These are phyloP conservation scores for Suillus ampliporus DNA, from an alignment of 768 basidiomycete species.

Conservation along the genomic window DNA sequence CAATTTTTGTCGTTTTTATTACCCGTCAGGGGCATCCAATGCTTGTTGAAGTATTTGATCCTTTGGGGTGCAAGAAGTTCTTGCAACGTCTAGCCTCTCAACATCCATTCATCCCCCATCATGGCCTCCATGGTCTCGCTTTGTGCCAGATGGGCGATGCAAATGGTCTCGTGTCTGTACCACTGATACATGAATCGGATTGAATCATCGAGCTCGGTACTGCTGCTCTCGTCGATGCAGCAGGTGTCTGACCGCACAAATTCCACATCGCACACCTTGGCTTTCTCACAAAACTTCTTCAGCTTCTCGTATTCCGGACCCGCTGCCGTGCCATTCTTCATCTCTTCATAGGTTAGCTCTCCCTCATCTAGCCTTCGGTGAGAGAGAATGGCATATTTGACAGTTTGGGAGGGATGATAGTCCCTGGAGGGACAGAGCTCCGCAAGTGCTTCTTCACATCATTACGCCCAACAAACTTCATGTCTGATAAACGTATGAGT, in stretches of 20 bases:
- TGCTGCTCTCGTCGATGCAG: conserved; percentile 34
- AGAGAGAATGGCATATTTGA: conserved; percentile 11
- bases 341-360: conserved; percentile 4
- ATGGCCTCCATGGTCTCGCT: conserved; percentile 23
- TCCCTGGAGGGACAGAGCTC: not conserved
- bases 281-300: conserved; percentile 26
- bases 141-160: conserved; percentile 30
- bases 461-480: not conserved
- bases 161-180: conserved; percentile 36
- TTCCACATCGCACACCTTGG: conserved; percentile 22
- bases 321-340: not conserved
- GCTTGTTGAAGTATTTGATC: conserved; percentile 31
- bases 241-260: conserved; percentile 38
- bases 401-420: not conserved
- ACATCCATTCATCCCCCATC: conserved; percentile 31
- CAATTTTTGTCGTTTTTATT: conserved; percentile 20
- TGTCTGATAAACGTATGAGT: not conserved
- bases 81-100: conserved; percentile 21
- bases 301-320: conserved; percentile 23
- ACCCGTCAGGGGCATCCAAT: conserved; percentile 25
- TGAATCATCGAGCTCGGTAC: conserved; percentile 35
- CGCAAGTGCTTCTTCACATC: not conserved
- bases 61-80: conserved; percentile 33
- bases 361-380: conserved; percentile 8
- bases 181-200: conserved; percentile 39